Evolutionary conservation across 1,284 basidiomycete genomes (phyloP), one percentile per base, ranked within the genome.

Genomic region (Cutaneotrichosporon mucoides): DNA sequence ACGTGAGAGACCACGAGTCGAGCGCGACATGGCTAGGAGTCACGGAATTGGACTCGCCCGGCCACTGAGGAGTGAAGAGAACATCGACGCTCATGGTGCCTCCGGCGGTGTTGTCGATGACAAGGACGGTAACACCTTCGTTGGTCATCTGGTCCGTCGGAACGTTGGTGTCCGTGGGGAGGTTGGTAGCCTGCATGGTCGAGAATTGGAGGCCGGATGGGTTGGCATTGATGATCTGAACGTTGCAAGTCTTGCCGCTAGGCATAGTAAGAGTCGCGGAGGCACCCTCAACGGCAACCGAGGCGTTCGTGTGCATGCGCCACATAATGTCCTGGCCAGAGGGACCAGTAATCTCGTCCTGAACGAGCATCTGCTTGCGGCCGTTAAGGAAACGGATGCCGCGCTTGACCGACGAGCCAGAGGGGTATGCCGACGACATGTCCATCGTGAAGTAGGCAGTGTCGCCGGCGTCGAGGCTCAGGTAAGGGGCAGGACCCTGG

Each of bases 271-370:
- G 80, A 1, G 86, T 87, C 40, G 73, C 71, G 34, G 74, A 66
- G 65, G 75, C 72, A 63, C 65, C 60, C 44, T 63, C 62, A 38
- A 75, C 64, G 60, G 79, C 68, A 55, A 85, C 69, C 10, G 77
- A 73, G 3, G 77, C 78, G 70, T 79, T 99, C 62, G 96, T 98
- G 78, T 99, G 94, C 82, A 93, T 90, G 53, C 93, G 86, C 95
- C 95, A 98, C 82, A 88, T 83, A 58, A 94, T 79, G 33, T 82
- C 70, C 15, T 66, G 63, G 33, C 76, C 80, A 13, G 62, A 57
- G 34, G 81, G 76, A 2, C 85, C 80, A 15, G 78, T 82, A 72
- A 94, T 86, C 71, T 95, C 92, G 77, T 93, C 91, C 76, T 92
- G 92, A 44, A 94, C 76, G 6, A 99, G 85, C n/a, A 98, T 85